These are phyloP conservation scores for Silene latifolia DNA, from an alignment of 148 eudicot species.

Conservation along the genomic window DNA sequence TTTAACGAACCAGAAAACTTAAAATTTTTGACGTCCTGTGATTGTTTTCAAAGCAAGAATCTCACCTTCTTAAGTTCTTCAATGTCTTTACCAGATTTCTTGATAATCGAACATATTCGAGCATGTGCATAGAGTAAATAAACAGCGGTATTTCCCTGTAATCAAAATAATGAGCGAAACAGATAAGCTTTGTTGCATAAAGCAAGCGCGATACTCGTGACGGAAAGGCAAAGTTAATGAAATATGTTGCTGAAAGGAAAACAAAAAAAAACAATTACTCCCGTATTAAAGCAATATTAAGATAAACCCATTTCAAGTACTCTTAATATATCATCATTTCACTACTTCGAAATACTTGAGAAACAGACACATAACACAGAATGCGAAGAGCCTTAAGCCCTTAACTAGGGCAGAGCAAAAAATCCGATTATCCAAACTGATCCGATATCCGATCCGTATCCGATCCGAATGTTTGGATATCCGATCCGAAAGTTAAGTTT, in stretches of 20 bases:
- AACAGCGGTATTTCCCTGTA: conserved; percentile 96
- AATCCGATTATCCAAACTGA: too few relatives aligned
- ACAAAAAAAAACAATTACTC: too few relatives aligned
- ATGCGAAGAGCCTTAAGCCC: too few relatives aligned
- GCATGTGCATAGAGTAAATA: conserved; percentile 94
- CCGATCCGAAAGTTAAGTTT: too few relatives aligned
- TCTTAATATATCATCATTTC: too few relatives aligned
- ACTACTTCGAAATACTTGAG: background rate
- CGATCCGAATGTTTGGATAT: too few relatives aligned
- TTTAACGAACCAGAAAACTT: background rate
- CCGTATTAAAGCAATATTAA: background rate
- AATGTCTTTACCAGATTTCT: conserved; percentile 86
- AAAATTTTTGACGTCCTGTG: background rate
- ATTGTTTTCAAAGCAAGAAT: background rate
- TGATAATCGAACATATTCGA: conserved; percentile 88
- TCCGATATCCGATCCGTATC: too few relatives aligned
- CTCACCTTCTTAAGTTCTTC: conserved; percentile 75
- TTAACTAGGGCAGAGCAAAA: too few relatives aligned
- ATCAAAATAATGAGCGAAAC: conserved; percentile 15
- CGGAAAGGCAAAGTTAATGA: too few relatives aligned
- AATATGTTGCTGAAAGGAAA: too few relatives aligned
- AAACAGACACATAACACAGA: background rate
- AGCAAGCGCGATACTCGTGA: background rate
- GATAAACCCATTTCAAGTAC: background rate
- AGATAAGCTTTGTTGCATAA: background rate